Conservation (phyloP, 768 basidiomycete genomes). For the Gymnopilus dilepis region DNA sequence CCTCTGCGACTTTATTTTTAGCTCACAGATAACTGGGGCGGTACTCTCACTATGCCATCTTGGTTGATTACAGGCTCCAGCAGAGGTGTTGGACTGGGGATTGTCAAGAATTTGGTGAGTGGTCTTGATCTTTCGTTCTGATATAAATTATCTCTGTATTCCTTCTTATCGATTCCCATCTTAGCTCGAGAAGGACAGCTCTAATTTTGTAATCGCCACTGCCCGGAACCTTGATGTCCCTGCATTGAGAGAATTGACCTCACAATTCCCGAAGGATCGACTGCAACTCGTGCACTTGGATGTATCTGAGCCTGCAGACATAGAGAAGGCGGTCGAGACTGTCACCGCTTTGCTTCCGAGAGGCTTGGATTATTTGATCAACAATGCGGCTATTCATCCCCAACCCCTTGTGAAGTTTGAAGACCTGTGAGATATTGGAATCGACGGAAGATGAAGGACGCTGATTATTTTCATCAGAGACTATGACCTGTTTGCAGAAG, state of each 20-base stretch:
- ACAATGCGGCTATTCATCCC: slow-evolving; percentile 22
- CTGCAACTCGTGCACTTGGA: slow-evolving; percentile 24
- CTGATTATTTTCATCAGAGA: slow-evolving; percentile 16
- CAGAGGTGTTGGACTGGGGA: neutral
- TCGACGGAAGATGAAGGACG: neutral
- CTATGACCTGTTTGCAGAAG: slow-evolving; percentile 22
- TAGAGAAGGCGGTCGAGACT: slow-evolving; percentile 19
- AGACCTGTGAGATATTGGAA: slow-evolving; percentile 21
- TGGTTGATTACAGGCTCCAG: slow-evolving; percentile 1
- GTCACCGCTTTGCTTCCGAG: slow-evolving; percentile 20
- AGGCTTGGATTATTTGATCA: slow-evolving; percentile 27
- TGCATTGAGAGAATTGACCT: slow-evolving; percentile 11
- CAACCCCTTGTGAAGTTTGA: slow-evolving; percentile 21
- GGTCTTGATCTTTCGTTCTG: neutral
- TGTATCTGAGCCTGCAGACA: slow-evolving; percentile 19
- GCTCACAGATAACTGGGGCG: neutral
- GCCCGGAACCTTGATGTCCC: neutral
- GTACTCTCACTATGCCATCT: neutral
- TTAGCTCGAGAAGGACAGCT: neutral
- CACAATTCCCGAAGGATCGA: slow-evolving; percentile 20
- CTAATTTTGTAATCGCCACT: slow-evolving; percentile 8
- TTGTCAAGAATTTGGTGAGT: neutral
- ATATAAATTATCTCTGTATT: neutral
- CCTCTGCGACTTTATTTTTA: neutral
- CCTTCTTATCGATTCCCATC: neutral